Percentiles rank a stretch among this genome's conserved stretches.
These are phyloP conservation scores for Aspergillus nomiae DNA, from an alignment of 2,329 filamentous ascomycete genomes.

Conservation along the genomic window DNA sequence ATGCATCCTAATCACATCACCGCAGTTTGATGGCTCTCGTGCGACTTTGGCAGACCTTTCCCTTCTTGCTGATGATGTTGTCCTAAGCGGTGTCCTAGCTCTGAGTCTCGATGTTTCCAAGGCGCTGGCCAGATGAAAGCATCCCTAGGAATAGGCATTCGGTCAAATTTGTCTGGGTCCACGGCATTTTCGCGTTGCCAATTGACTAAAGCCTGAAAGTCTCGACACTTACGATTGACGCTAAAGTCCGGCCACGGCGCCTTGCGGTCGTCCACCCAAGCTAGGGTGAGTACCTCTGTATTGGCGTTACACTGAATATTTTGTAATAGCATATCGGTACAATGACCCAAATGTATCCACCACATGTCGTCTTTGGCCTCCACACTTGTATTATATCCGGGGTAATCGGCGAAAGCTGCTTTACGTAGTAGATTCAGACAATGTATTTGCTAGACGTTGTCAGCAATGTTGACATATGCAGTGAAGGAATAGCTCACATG, in stretches of 20 bases:
- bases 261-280: background rate
- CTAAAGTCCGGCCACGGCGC: slow-evolving; percentile 7
- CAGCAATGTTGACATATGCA: background rate
- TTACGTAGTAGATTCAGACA: slow-evolving; percentile 8
- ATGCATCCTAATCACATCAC: no score
- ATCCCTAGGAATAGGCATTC: background rate
- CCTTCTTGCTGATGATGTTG: no score
- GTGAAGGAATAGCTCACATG: background rate
- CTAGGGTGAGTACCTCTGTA: background rate
- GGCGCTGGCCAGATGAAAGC: no score
- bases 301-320: slow-evolving; percentile 6
- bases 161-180: background rate
- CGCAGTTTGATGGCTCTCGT: no score
- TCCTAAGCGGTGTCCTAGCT: no score
- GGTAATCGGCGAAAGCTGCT: slow-evolving; percentile 6
- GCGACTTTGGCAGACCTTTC: no score
- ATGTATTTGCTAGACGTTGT: slow-evolving; percentile 3
- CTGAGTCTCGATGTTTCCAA: no score
- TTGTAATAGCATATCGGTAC: background rate
- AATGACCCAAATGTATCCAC: slow-evolving; percentile 1
- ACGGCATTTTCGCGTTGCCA: slow-evolving; percentile 2
- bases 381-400: background rate
- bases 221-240: background rate
- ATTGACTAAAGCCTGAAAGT: background rate
- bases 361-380: background rate